Percentiles rank a stretch among this genome's conserved stretches.
phyloP scores from a whole-genome alignment of 2,329 filamentous ascomycete species.

The Madurella mycetomatis region DNA sequence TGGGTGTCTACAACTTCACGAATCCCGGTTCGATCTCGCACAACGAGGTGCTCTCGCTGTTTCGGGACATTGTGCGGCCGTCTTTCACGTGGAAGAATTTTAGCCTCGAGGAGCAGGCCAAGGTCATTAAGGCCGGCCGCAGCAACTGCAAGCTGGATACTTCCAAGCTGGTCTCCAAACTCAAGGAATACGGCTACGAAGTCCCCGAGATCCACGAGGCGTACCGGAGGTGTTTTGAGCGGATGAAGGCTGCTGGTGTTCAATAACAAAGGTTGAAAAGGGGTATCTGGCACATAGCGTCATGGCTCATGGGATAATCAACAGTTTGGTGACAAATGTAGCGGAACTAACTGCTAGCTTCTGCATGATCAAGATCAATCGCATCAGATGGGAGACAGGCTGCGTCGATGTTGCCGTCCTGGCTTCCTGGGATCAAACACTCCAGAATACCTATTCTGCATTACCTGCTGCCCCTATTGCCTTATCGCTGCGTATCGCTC shows the following conservation, averaged over 20 bases:
- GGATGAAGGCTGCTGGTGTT: conserved; percentile 55
- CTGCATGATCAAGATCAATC: too few species aligned
- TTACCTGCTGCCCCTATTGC: too few species aligned
- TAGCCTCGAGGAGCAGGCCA: conserved; percentile 59
- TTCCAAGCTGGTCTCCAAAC: conserved; percentile 56
- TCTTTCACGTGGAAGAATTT: conserved; percentile 62
- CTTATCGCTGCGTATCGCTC: too few species aligned
- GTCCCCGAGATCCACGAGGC: conserved; percentile 60
- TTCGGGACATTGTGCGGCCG: conserved; percentile 60
- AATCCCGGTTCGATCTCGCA: conserved; percentile 68
- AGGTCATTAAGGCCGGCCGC: conserved; percentile 62
- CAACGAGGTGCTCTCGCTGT: conserved; percentile 61
- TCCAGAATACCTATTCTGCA: too few species aligned
- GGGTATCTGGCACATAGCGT: too few species aligned
- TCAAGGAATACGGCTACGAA: conserved; percentile 54
- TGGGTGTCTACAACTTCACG: conserved; percentile 65
- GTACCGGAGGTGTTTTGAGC: conserved; percentile 58
- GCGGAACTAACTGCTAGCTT: too few species aligned
- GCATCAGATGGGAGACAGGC: too few species aligned
- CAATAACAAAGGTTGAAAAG: conserved; percentile 33
- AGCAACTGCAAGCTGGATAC: conserved; percentile 64
- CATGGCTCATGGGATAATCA: too few species aligned
- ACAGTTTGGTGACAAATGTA: too few species aligned
- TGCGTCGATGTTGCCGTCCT: too few species aligned
- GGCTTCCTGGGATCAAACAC: too few species aligned